Evolutionary conservation across 1,284 basidiomycete genomes (phyloP), one percentile per base, ranked within the genome.

Genomic region (Ustilago vetiveriae): DNA sequence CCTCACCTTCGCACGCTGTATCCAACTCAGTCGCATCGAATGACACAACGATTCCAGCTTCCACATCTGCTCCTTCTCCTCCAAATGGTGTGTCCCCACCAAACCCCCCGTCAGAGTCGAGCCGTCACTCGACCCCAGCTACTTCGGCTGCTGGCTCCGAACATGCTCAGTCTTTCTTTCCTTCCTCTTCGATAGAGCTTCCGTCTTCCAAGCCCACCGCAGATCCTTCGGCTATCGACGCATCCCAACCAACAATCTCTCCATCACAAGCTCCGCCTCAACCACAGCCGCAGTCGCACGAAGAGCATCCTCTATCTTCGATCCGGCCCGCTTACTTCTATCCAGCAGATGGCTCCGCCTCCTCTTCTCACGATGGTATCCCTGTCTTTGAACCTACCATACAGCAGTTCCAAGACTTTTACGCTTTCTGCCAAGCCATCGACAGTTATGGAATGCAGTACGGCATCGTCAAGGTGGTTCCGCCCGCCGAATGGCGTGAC

Each of bases 311-410:
- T 3, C 53, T 72, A 6, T 65, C 65, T n/a, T 55, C 63, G 6
- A 64, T 80, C 19, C 36, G 48, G 30, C 78, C 78, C 13, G 62
- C 76, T 35, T 78, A 80, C 70, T 76, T 78, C 35, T 80, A 80
- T 32, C 73, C 73, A 13, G n/a, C 39, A 17, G 73, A 72, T 33
- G 59, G 36, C 21, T 38, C 45, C 36, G 13, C 55, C 3, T 51
- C 60, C 21, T 55, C 57, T 8, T 42, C 49, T 5, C 64, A 65
- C 23, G 71, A 75, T 9, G 80, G 77, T 19, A 55, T 82, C 16
- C 80, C 80, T 36, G 79, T 82, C n/a, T 82, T 82, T 37, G 49
- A 74, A 45, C 80, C 80, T 10, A 80, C 79, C 17, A 77, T 80
- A 74, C 72, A 68, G 40, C 72, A 80, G 42, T 82, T 82, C 41